Evolutionary conservation across 345 rosid species (phyloP).

Genomic region (Ailanthus altissimus): DNA sequence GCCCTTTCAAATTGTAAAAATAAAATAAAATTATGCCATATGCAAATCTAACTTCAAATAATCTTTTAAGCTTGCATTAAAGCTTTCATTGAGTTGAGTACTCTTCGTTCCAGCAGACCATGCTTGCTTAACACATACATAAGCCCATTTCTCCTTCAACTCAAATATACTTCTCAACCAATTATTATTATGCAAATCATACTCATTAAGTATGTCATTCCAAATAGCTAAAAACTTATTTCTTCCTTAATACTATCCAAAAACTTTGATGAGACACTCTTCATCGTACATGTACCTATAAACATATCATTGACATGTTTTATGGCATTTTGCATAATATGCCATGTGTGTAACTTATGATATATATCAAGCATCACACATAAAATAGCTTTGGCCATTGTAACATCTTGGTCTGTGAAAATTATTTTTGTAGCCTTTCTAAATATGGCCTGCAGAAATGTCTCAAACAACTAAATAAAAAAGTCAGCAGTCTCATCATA

Average conservation of each 20-base stretch:
- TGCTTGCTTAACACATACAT: neutral
- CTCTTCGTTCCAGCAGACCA: neutral
- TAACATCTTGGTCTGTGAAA: neutral
- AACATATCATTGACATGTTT: neutral
- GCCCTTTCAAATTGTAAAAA: constrained; percentile 3
- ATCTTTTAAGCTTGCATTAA: neutral
- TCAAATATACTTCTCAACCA: neutral
- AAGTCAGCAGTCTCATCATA: neutral
- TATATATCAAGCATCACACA: neutral
- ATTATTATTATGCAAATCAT: neutral
- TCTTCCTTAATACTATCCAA: neutral
- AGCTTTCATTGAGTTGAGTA: neutral
- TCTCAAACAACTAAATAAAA: constrained; percentile 8
- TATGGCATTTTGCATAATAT: constrained; percentile 5
- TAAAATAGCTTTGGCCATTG: neutral
- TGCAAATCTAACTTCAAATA: neutral
- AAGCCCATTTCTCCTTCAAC: neutral
- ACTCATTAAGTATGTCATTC: too few species aligned
- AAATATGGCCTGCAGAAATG: constrained; percentile 6
- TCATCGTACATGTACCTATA: neutral
- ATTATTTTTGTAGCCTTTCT: neutral
- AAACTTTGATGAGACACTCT: neutral
- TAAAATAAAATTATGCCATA: neutral
- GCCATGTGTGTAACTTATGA: constrained; percentile 8
- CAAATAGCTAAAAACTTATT: neutral